Evolutionary conservation across 805 yeast species (phyloP), one percentile per base, ranked within the genome.

Genomic region (Blastobotrys chiropterorum): DNA sequence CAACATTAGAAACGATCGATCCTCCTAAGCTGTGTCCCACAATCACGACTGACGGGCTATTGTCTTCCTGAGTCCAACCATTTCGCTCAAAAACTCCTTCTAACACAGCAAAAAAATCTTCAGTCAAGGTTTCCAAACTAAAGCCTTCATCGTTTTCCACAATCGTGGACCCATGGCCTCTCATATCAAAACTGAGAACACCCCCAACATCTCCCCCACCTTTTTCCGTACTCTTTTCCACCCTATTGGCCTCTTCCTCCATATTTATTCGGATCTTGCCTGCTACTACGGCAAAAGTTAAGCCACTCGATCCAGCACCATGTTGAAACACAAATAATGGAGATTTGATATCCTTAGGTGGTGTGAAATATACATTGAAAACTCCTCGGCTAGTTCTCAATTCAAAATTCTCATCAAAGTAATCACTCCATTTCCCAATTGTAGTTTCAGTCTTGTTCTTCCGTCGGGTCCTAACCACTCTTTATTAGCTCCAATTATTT

Each of bases 21-120:
- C 97, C 99, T 3, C 99, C 99, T 31, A 95, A 72, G 1, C 97
- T 88, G 67, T 92, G 99, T 0, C 98, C 98, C 2, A 90, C 73
- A 1, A 90, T 68, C 49, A 83, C 77, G 2, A 87, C 58, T 17
- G 66, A 58, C 11, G 50, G 54, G 1, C 54, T 50, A 7, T 49
- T 38, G 5, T 49, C 44, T 21, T 30, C 20, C 11, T 50, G 45
- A 14, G 44, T 46, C 30, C 52, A 48, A 50, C 49, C 63, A 41
- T 54, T 52, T 7, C 46, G 45, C 21, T 48, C 53, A 2, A 71
- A 57, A 46, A 85, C 74, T 30, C 67, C 55, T 2, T 63, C 61
- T 0, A 86, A 46, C 1, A 90, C 62, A 41, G 68, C 71, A 0
- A 65, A 59, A 48, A 84, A 78, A 67, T 95, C 99, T 0, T 64